These are phyloP conservation scores for Aquanectria penicillioides DNA, from an alignment of 2,329 filamentous ascomycete species.

Conservation along the genomic window DNA sequence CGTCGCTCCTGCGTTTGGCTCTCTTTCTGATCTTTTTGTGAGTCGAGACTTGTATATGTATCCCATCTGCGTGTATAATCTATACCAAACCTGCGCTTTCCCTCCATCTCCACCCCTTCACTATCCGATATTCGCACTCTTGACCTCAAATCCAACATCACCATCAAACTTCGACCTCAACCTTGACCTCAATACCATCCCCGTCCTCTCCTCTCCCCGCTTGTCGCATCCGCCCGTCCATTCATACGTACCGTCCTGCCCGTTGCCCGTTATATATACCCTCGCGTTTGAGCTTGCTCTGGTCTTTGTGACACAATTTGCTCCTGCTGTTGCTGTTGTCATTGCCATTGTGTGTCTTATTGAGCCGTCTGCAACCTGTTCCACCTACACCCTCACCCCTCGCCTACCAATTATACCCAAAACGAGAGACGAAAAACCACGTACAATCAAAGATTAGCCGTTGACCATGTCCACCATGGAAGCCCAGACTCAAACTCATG, in stretches of 20 bases:
- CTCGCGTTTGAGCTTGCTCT: conserved; percentile 11
- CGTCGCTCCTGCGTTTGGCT: background rate
- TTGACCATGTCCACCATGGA: conserved; percentile 38
- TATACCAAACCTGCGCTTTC: conserved; percentile 14
- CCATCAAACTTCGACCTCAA: too few species aligned
- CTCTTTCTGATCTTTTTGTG: conserved; percentile 8
- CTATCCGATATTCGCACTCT: too few species aligned
- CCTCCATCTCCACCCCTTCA: conserved; percentile 2
- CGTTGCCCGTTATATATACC: conserved; percentile 13
- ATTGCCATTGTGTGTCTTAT: conserved; percentile 22
- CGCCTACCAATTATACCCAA: background rate
- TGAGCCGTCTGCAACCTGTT: too few species aligned
- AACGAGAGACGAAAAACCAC: background rate
- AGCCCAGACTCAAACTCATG: conserved; percentile 36
- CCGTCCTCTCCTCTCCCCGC: background rate
- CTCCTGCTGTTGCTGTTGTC: conserved; percentile 4
- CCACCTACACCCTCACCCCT: conserved; percentile 11
- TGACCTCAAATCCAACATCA: too few species aligned
- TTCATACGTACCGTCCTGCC: too few species aligned
- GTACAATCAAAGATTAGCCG: background rate
- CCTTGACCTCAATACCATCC: too few species aligned
- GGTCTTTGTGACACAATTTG: conserved; percentile 25
- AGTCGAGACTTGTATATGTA: conserved; percentile 14
- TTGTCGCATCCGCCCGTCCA: too few species aligned
- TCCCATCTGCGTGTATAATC: conserved; percentile 29